phyloP scores from a whole-genome alignment of 805 yeast genomes.

The Alloascoidea hylecoeti region DNA sequence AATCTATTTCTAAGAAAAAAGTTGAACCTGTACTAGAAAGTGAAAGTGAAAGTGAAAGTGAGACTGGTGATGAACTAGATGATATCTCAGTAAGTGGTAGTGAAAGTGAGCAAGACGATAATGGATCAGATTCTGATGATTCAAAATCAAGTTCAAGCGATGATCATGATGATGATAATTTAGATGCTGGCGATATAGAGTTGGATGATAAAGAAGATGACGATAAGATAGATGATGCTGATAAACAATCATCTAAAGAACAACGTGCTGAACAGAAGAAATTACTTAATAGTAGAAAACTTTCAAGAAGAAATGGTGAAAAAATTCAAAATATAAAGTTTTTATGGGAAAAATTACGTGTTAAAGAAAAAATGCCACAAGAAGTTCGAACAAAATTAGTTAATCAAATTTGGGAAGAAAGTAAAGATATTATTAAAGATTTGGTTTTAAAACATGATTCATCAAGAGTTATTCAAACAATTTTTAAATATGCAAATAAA shows the following conservation, averaged over 20 bases:
- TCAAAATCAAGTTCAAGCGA: constrained; percentile 6
- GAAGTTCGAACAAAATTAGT: constrained; percentile 64
- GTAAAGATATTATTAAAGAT: constrained; percentile 67
- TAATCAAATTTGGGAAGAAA: constrained; percentile 72
- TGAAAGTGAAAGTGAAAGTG: too few relatives aligned
- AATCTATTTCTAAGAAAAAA: too few relatives aligned
- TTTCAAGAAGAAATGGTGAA: constrained; percentile 75
- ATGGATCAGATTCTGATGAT: constrained; percentile 5
- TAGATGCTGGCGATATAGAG: constrained; percentile 14
- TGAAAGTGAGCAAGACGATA: constrained; percentile 2
- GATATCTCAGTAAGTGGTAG: not conserved
- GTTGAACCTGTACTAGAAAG: too few relatives aligned
- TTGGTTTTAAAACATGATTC: constrained; percentile 93
- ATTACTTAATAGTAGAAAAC: constrained; percentile 66
- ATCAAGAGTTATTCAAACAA: constrained; percentile 88
- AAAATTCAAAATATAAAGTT: constrained; percentile 76
- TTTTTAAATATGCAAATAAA: constrained; percentile 73
- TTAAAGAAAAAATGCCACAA: constrained; percentile 68
- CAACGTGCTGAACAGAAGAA: constrained; percentile 77
- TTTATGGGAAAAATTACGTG: constrained; percentile 86
- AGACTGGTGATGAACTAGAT: not conserved
- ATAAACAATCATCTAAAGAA: constrained; percentile 34
- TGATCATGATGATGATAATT: constrained; percentile 14
- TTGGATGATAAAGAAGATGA: constrained; percentile 18
- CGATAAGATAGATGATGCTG: constrained; percentile 18